Evolutionary conservation across 306 rosid species (phyloP).

Genomic region (Malus sylvestris): DNA sequence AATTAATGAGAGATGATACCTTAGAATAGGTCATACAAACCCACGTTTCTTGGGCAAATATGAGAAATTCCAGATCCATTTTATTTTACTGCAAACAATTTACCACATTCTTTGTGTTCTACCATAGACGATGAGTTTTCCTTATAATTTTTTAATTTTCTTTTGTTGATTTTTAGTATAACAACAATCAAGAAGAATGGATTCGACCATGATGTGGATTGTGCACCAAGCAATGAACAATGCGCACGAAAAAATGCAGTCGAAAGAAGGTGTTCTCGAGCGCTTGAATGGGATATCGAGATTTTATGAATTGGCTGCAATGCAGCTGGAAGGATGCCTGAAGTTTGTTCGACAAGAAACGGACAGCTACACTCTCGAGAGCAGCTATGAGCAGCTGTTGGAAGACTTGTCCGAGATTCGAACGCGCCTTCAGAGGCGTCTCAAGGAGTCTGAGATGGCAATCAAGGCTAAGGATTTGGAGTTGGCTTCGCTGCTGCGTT

Average conservation of each 20-base stretch:
- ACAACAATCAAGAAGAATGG: neutral
- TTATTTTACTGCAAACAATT: neutral
- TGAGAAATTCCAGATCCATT: neutral
- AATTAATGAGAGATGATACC: neutral
- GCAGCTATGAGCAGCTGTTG: constrained; percentile 52
- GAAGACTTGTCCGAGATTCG: constrained; percentile 56
- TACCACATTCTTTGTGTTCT: neutral
- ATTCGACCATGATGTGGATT: constrained; percentile 87
- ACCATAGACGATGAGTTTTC: neutral
- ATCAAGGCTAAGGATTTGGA: constrained; percentile 62
- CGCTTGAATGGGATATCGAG: constrained; percentile 72
- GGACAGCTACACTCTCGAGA: constrained; percentile 36
- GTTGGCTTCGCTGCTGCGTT: constrained; percentile 27
- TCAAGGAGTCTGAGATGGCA: constrained; percentile 55
- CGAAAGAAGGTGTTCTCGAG: constrained; percentile 58
- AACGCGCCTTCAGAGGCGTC: constrained; percentile 61
- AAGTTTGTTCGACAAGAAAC: constrained; percentile 58
- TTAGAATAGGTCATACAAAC: constrained; percentile 28
- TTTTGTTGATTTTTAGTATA: neutral
- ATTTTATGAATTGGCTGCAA: constrained; percentile 76
- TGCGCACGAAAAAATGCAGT: constrained; percentile 70
- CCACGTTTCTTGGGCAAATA: constrained; percentile 10
- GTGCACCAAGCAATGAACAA: constrained; percentile 73
- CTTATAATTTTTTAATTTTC: too few relatives aligned
- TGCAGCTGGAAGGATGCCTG: constrained; percentile 84